These are phyloP conservation scores for Penicillium glabrum DNA, from an alignment of 2,329 filamentous ascomycete genomes.

Conservation along the genomic window DNA sequence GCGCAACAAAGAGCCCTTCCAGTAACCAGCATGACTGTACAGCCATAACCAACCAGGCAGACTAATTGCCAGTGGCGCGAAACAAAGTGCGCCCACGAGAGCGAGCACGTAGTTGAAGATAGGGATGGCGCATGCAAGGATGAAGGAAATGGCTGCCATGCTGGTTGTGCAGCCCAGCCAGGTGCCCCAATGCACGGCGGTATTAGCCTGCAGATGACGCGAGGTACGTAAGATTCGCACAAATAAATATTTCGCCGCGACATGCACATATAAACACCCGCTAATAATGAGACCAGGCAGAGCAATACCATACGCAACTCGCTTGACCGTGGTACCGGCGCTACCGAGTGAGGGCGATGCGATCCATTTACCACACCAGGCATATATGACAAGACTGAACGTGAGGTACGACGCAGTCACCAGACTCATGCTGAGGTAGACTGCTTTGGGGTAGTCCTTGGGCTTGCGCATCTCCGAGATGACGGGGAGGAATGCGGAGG, in stretches of 20 bases:
- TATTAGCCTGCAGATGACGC: conserved; percentile 53
- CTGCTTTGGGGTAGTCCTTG: conserved; percentile 59
- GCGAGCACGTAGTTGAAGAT: conserved; percentile 56
- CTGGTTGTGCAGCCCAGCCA: conserved; percentile 51
- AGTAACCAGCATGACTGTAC: conserved; percentile 48
- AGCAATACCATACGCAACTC: conserved; percentile 61
- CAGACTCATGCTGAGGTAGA: conserved; percentile 60
- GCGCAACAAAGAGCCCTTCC: conserved; percentile 34
- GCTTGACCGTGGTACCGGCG: conserved; percentile 61
- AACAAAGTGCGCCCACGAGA: conserved; percentile 51
- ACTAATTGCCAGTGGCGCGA: conserved; percentile 51
- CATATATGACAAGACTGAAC: conserved; percentile 62
- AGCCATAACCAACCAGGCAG: conserved; percentile 55
- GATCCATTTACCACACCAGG: conserved; percentile 63
- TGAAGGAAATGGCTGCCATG: conserved; percentile 47
- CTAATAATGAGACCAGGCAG: conserved; percentile 56
- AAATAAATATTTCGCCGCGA: conserved; percentile 56
- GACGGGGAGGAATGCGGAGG: conserved; percentile 62
- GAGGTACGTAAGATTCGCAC: conserved; percentile 55
- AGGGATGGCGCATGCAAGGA: conserved; percentile 55
- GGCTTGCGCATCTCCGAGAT: conserved; percentile 66
- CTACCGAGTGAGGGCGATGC: conserved; percentile 62
- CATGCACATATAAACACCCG: conserved; percentile 46
- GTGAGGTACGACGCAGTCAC: conserved; percentile 59
- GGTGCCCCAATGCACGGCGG: conserved; percentile 51